Percentiles rank a stretch among this genome's conserved stretches.
Conservation (phyloP, 306 rosid species). For the Benincasa hispida region DNA sequence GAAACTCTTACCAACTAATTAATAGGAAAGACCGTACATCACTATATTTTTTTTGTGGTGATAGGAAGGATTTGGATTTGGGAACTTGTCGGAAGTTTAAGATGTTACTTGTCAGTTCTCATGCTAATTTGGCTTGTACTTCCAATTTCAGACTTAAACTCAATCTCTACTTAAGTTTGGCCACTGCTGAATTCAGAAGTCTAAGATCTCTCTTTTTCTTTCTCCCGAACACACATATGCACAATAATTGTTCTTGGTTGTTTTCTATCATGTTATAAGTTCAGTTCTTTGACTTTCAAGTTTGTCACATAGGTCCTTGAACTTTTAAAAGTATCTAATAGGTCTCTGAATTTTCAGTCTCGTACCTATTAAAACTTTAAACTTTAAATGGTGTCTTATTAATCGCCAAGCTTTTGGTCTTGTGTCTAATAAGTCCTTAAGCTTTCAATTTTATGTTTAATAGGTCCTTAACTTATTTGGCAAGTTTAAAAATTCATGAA, state of each 20-base stretch:
- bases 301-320: no score
- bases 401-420: background rate
- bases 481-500: no score
- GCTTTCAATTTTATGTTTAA: no score
- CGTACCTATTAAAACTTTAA: no score
- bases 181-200: background rate
- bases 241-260: background rate
- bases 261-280: background rate
- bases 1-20: no score
- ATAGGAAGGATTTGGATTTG: background rate
- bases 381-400: no score
- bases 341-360: no score
- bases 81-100: background rate
- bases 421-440: no score
- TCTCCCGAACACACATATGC: background rate
- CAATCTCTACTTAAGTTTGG: background rate
- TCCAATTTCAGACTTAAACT: background rate
- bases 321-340: no score
- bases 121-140: background rate
- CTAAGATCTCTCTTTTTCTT: background rate
- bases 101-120: background rate
- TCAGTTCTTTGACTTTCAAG: no score
- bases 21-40: no score
- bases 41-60: background rate
- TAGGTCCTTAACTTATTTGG: no score